Conservation (phyloP, 257 asterid genomes). For the Leptodermis oblonga region DNA sequence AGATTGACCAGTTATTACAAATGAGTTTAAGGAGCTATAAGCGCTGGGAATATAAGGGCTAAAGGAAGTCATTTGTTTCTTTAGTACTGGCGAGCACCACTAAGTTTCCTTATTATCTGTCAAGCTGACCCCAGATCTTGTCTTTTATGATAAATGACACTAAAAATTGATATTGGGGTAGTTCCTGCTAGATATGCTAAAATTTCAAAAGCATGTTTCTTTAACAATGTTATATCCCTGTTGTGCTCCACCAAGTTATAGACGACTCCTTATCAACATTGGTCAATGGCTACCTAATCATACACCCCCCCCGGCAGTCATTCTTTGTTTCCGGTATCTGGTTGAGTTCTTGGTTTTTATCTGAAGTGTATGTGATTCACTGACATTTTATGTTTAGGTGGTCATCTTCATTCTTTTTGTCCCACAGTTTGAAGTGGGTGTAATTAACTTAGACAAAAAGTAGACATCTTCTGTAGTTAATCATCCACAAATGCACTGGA, state of each 20-base stretch:
- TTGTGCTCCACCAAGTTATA: neutral
- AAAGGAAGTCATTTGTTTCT: neutral
- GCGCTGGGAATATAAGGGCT: neutral
- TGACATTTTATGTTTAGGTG: no score
- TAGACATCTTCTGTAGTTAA: neutral
- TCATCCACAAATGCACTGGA: neutral
- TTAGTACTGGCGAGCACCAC: neutral
- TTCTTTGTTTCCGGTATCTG: neutral
- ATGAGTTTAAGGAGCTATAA: neutral
- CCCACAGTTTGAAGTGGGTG: no score
- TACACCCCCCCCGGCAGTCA: neutral
- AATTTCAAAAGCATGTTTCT: neutral
- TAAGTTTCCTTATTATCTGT: neutral
- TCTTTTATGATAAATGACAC: neutral
- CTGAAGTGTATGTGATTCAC: neutral
- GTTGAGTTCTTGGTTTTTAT: neutral
- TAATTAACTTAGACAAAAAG: neutral
- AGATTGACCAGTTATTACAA: neutral
- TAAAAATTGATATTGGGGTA: neutral
- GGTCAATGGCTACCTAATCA: neutral
- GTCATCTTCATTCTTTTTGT: neutral
- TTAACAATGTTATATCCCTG: no score
- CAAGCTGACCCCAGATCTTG: neutral
- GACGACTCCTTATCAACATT: neutral
- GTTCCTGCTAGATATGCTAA: neutral